Base-by-base conservation (phyloP, 352 stramenopile genomes). In the Pythium insidiosum region DNA sequence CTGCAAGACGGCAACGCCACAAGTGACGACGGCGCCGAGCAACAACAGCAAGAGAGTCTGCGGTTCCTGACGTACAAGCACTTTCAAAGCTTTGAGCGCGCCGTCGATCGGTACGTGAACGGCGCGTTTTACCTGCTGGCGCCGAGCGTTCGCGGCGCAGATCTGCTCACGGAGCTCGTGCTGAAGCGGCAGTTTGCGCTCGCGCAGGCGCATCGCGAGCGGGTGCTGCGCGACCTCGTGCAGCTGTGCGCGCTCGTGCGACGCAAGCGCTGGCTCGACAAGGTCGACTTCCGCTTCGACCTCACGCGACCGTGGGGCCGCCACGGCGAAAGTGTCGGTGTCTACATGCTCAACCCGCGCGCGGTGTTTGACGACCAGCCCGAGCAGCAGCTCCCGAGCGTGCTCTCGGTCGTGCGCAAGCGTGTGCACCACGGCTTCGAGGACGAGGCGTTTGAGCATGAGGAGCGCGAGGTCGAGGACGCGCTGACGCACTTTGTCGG, bases 231-330 rank as follows among this genome's bases (percentile, higher is more conserved):
- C 1, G 73, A 87, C 13, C 36, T 89, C 1, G 42, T 86, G 1
- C 24, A 56, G 35, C 53, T 89, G 18, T 76, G 77, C n/a, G 49
- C 38, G 23, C 49, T 85, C 7, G 66, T 89, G 18, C 68, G 72
- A 22, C 26, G 47, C 22, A 84, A 89, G 46, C 64, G 61, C 19
- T 90, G 77, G 77, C 68, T 68, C 12, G 77, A 90, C 47, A 90
- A 90, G 42, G 69, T 78, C 1, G 74, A 86, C 26, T 71, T 90
- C 25, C 60, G 77, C 0, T 90, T 67, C 57, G 74, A 90, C 43
- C 52, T 72, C 28, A 47, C 63, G 34, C 64, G 77, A 6, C 77
- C 77, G n/a, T 90, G 77, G 77, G 77, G 77, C 0, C 62, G 68
- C 16, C 29, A 58, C 6, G 72, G 63, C 3, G 73, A 90, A 45